Evolutionary conservation across 2,329 filamentous ascomycete species (phyloP), one percentile per base, ranked within the genome.

Genomic region (Sporothrix globosa): DNA sequence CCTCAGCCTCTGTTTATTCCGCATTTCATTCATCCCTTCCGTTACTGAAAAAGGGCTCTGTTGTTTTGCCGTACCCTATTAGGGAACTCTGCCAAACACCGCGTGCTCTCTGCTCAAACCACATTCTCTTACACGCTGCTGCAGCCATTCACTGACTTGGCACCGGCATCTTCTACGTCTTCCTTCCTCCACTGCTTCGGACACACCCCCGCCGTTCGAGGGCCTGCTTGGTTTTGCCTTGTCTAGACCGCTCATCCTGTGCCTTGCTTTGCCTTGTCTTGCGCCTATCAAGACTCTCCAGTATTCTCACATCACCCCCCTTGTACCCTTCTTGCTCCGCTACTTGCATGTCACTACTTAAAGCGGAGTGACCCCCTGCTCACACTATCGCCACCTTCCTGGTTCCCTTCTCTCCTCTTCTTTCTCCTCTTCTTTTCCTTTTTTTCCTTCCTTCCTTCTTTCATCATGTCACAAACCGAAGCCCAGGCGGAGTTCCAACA

Each of bases 401-500:
- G 53, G 34, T 68, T 56, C 44, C 41, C 34, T 53, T 68, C 60
- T 39, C 24, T 48, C 48, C 11, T 48, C 48, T 54, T 50, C 44
- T 65, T 66, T 34, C 17, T 66, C 10, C 39, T 52, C 46, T 39
- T 53, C 13, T 72, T 74, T 73, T 39, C 24, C 41, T 39, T 46
- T 63, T 67, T 70, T 52, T 73, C 58, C 54, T 61, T 68, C 69
- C 69, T 70, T 70, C 73, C 74, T 63, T 71, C 70, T 69, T 72
- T 75, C 82, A 83, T 69, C 78, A 88, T 88, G 86, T 81, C 85
- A 74, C 82, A 70, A 34, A 73, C 71, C 30, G 86, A 71, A 67
- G 88, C 88, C 67, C 87, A 90, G 79, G 87, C 90, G 82, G 88
- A 91, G 80, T 90, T 90, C 79, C 86, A 90, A 78, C 80, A 82